phyloP scores from a whole-genome alignment of 352 stramenopile genomes.

The Achlya hypogyna region DNA sequence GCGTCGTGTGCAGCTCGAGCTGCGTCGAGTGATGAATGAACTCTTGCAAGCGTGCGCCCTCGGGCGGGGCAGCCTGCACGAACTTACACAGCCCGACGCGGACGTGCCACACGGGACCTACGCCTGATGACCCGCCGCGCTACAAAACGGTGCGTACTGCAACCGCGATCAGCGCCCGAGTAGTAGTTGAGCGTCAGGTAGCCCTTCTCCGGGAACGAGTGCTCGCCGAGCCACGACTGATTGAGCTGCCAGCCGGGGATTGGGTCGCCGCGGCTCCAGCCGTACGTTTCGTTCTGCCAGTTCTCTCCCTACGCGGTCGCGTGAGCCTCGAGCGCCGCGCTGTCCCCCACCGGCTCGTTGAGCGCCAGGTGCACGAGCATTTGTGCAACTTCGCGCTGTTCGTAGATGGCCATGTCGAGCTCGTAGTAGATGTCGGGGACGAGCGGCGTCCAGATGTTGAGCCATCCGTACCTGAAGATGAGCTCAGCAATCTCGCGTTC shows the following conservation, averaged over 20 bases:
- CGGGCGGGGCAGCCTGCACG: neutral
- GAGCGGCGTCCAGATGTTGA: slow-evolving; percentile 62
- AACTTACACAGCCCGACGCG: slow-evolving; percentile 1
- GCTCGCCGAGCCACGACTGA: slow-evolving; percentile 69
- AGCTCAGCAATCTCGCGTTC: slow-evolving; percentile 16
- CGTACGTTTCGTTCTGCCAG: slow-evolving; percentile 68
- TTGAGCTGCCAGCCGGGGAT: slow-evolving; percentile 78
- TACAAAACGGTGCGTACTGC: slow-evolving; percentile 13
- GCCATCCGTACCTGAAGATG: slow-evolving; percentile 40
- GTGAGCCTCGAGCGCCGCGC: neutral
- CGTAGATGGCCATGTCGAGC: slow-evolving; percentile 50
- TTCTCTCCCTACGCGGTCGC: slow-evolving; percentile 35
- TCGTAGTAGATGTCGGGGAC: slow-evolving; percentile 74
- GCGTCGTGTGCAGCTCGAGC: slow-evolving; percentile 3
- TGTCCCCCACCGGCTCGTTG: slow-evolving; percentile 63
- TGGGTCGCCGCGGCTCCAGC: slow-evolving; percentile 63
- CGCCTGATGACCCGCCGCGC: neutral
- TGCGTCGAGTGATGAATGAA: slow-evolving; percentile 18
- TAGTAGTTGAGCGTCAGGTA: slow-evolving; percentile 69
- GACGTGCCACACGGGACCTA: slow-evolving; percentile 17
- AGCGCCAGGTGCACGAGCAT: slow-evolving; percentile 63
- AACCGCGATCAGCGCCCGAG: slow-evolving; percentile 63
- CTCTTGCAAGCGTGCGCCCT: neutral
- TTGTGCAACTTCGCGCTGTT: slow-evolving; percentile 66
- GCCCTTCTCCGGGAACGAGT: slow-evolving; percentile 66